Base-by-base conservation (phyloP, 2,329 filamentous ascomycete genomes). In the Colletotrichum tamarilloi region DNA sequence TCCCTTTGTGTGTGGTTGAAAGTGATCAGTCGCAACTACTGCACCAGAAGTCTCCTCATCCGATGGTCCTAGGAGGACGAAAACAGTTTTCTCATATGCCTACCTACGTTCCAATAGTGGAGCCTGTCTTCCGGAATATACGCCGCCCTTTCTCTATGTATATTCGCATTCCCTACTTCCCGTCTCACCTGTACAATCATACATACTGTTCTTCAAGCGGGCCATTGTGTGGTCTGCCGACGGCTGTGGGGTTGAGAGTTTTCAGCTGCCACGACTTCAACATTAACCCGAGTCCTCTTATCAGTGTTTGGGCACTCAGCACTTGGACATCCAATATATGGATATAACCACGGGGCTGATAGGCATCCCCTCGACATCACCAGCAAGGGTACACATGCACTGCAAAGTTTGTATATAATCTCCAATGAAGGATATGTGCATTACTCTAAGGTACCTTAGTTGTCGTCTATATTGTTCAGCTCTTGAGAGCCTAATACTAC, bases 391-490 rank as follows among this genome's bases (percentile, higher is more conserved):
- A 28, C 28, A 7, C 28, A 7, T 7, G 28, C 28, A 28, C 28
- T 28, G 28, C 16, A n/a, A 49, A 49, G 7, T 1, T n/a, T n/a
- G 7, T 49, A 22, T 49, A 9, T 52, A 5, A 30, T 42, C 7
- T 63, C 58, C 52, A 55, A 72, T 42, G n/a, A 67, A 67, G 60
- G 64, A 62, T 72, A 69, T 74, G 68, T 73, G 58, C 72, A 74
- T 74, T 74, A 72, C 53, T 74, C 68, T 72, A 74, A 63, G 62
- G 67, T 62, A 55, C 60, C 70, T 70, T 70, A 65, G 70, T 53
- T 63, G 62, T 60, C 58, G 46, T 72, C 67, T 74, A 74, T 72
- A 59, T 74, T 58, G 62, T 62, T 67, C 72, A 74, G 72, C 72
- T 42, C 68, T 22, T n/a, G n/a, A 58, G 62, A 63, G 68, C 72